Percentiles rank a stretch among this genome's conserved stretches.
Conservation (phyloP, 352 stramenopile species). For the Phytophthora sp. region DNA sequence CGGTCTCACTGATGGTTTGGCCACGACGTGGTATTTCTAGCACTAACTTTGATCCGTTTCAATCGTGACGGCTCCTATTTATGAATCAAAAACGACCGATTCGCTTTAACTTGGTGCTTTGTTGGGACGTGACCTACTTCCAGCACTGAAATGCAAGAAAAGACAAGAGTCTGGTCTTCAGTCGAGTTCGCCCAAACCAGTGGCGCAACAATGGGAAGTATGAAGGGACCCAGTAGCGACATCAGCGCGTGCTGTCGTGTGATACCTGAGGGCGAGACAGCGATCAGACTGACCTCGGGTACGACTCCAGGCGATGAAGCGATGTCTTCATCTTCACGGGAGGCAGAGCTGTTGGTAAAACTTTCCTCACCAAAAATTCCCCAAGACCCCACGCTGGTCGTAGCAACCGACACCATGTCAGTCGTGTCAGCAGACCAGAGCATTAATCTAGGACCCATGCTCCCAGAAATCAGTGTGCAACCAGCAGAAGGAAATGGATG, state of each 20-base stretch:
- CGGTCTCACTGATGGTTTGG: too few relatives aligned
- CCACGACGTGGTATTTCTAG: not conserved
- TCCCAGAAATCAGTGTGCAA: not conserved
- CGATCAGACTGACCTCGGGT: slow-evolving; percentile 6
- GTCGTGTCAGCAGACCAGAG: not conserved
- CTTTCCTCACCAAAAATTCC: slow-evolving; percentile 16
- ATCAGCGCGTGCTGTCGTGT: slow-evolving; percentile 22
- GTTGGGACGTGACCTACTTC: not conserved
- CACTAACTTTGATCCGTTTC: slow-evolving; percentile 2
- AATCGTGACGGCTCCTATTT: slow-evolving; percentile 19
- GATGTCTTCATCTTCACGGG: not conserved
- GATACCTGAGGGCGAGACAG: slow-evolving; percentile 19
- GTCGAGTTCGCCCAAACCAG: slow-evolving; percentile 5
- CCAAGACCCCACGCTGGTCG: not conserved
- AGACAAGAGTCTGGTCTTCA: slow-evolving; percentile 14
- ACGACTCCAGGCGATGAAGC: not conserved
- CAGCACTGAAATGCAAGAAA: slow-evolving; percentile 7
- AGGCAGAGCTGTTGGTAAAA: slow-evolving; percentile 14
- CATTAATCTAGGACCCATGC: slow-evolving; percentile 1
- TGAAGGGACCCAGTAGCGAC: slow-evolving; percentile 28
- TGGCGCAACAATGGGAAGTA: slow-evolving; percentile 18
- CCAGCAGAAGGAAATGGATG: not conserved
- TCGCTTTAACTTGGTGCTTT: slow-evolving; percentile 11
- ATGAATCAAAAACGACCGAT: slow-evolving; percentile 25
- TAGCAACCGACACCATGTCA: not conserved